Base-by-base conservation (phyloP, 495 filamentous ascomycete genomes). In the Penicillium coffeae region DNA sequence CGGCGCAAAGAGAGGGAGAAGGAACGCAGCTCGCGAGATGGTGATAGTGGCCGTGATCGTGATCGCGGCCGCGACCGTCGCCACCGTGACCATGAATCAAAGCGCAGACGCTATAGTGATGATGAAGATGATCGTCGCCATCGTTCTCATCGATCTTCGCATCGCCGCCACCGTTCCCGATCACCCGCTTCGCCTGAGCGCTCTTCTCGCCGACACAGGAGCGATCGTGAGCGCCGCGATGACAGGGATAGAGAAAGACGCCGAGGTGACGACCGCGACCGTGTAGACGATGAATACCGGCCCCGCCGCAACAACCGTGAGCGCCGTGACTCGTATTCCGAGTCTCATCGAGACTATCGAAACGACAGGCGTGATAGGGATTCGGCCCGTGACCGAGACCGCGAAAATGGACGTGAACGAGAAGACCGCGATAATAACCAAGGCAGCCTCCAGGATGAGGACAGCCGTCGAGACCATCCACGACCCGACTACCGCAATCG, bases 1-100 rank as follows among this genome's bases (percentile, higher is more conserved):
- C 83, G 82, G 61, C 76, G 86, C 56, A 72, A 83, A 55, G 82
- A 86, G 60, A 67, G 90, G 20, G 73, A 89, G 38, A 80, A 81
- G 38, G 76, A 19, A 78, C 81, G 56, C 30, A 82, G 72, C 54
- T 43, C 57, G 49, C 57, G 73, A 40, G 54, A 51, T 36, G 45
- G 46, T 45, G 56, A 48, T 64, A 64, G 54, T 2, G 47, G 56
- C 37, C 47, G 55, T 12, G 58, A 56, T 21, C 48, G 51, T 13
- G 57, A 61, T 22, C 51, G 51, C 8, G 46, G 50, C 20, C 45
- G 50, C 15, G 58, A 59, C 1, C 51, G 50, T 19, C 50, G 48
- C 36, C 56, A 56, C 50, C 56, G 56, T 13, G 48, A 50, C 6
- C 59, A 57, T 39, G 60, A 58, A 18, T 61, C 60, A 3, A 64